Evolutionary conservation across 2,329 filamentous ascomycete genomes (phyloP).

Genomic region (Annulohypoxylon truncatum): DNA sequence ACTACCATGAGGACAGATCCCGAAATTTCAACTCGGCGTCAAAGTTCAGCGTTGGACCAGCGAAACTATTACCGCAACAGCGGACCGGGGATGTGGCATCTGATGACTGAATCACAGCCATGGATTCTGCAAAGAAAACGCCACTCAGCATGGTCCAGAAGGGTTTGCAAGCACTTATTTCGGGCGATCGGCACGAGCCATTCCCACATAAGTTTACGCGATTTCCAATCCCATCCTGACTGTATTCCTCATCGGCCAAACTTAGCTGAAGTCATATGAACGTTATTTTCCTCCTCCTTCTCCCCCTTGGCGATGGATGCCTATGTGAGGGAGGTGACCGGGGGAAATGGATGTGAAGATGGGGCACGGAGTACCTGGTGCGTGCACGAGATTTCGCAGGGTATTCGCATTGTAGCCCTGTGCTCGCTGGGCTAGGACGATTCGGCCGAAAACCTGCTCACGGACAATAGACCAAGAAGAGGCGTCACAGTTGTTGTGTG

Average conservation of each 20-base stretch:
- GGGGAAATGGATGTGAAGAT: not conserved
- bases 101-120: not conserved
- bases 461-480: not conserved
- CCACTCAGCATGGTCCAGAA: conserved; percentile 1
- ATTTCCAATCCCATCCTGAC: not conserved
- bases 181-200: not conserved
- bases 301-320: not conserved
- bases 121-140: not conserved
- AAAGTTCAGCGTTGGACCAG: not conserved
- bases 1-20: not conserved
- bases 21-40: not conserved
- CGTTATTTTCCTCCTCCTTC: not conserved
- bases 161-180: not conserved
- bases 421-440: not conserved
- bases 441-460: conserved; percentile 7
- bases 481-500: not conserved
- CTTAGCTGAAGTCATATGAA: not conserved
- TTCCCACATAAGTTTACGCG: not conserved
- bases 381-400: not conserved
- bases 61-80: not conserved
- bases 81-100: not conserved
- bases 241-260: not conserved
- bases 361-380: not conserved
- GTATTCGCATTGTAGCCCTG: not conserved
- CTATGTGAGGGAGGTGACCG: not conserved